Base-by-base conservation (phyloP, 2,329 filamentous ascomycete genomes). In the Knufia fluminis region DNA sequence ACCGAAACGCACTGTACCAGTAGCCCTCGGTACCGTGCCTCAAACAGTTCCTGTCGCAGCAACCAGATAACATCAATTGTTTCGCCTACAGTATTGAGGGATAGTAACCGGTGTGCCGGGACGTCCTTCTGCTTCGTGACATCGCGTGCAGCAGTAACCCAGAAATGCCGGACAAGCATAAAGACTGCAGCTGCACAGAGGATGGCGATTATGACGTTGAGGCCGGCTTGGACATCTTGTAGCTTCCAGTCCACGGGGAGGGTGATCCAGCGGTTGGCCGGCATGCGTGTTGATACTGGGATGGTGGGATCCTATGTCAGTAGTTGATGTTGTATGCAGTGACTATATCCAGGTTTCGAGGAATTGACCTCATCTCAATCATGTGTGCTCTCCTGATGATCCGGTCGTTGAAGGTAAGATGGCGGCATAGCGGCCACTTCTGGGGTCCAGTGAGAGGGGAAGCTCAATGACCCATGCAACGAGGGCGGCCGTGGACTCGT, bases 161-260 rank as follows among this genome's bases (percentile, higher is more conserved):
- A 54, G 50, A 44, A 50, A 16, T 40, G 39, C 7, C 50, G 52
- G 4, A 48, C 47, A 26, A 52, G 52, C 12, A 50, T 50, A n/a
- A 50, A 54, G 20, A 54, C 26, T 14, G 35, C 39, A 23, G 48
- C 26, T 26, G 49, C 52, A 24, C 52, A 49, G 1, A 54, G 32
- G 16, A 48, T 31, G n/a, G 46, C 47, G 40, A 54, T 49, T 17
- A 54, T 39, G 32, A 54, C 47, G 28, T 54, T 54, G 19, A 54
- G 46, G 12, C 31, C 50, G 20, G 50, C 52, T 38, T 54, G 52
- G 12, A 54, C 52, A 47, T 54, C 52, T 44, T 54, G 45, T 26
- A 54, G 41, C 38, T 43, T 45, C 52, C 49, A 52, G 9, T 38
- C 16, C 16, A 28, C 22, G 4, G 49, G 52, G n/a, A 54, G 35